phyloP scores from a whole-genome alignment of 179 eudicot species.

The Amaranthus tricolor region DNA sequence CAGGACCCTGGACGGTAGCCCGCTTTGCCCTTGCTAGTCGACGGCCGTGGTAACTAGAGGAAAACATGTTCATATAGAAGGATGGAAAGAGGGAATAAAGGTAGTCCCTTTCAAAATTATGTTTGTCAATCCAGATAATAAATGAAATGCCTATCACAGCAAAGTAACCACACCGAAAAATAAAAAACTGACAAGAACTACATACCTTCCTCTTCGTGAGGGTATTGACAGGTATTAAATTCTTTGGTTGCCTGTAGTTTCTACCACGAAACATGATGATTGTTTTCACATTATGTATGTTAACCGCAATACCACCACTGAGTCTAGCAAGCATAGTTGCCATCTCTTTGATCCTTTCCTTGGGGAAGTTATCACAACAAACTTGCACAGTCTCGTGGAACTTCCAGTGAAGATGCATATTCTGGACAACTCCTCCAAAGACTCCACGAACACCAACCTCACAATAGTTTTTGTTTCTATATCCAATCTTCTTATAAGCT shows the following conservation, averaged over 20 bases:
- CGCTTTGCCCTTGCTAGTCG: too few relatives aligned
- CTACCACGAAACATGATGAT: slow-evolving; percentile 97
- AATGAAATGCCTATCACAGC: not conserved
- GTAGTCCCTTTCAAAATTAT: not conserved
- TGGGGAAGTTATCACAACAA: slow-evolving; percentile 96
- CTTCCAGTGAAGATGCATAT: slow-evolving; percentile 99
- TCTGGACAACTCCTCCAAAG: slow-evolving; percentile 99
- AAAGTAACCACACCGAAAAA: not conserved
- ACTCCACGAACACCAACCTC: slow-evolving; percentile 99
- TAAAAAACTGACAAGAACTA: not conserved
- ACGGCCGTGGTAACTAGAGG: not conserved
- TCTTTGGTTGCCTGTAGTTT: slow-evolving; percentile 95
- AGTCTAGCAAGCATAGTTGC: slow-evolving; percentile 85
- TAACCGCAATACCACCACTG: slow-evolving; percentile 94
- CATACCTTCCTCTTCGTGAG: slow-evolving; percentile 93
- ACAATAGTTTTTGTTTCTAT: slow-evolving; percentile 83
- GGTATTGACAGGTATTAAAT: slow-evolving; percentile 89
- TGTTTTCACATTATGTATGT: slow-evolving; percentile 92
- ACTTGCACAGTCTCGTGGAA: slow-evolving; percentile 99
- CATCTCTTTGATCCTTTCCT: slow-evolving; percentile 97
- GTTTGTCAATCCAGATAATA: not conserved
- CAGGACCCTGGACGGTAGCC: too few relatives aligned
- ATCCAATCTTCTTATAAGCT: slow-evolving; percentile 90
- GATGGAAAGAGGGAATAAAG: not conserved
- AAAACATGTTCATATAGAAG: not conserved